Evolutionary conservation across 2,329 filamentous ascomycete species (phyloP), one percentile per base, ranked within the genome.

Genomic region (Aspergillus oerlinghausenensis): DNA sequence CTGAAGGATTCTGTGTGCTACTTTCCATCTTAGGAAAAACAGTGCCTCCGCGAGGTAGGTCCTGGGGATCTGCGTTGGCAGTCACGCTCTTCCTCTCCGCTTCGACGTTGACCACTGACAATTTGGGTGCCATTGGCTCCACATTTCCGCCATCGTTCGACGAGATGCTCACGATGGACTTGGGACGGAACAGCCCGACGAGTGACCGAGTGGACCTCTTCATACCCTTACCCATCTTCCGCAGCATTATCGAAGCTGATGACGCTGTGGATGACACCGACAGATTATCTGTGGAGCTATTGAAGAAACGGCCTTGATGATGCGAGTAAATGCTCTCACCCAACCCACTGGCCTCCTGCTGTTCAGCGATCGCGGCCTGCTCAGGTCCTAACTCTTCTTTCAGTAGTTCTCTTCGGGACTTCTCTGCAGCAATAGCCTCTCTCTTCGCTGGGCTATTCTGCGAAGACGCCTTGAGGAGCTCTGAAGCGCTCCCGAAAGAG

Each of bases 201-300:
- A 99, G 84, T 25, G 92, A 97, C 50, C 92, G 84, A 19, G 88
- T 89, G 52, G 91, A 88, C 76, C 94, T 95, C 82, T 96, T 97
- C 86, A 97, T 89, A n/a, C 93, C 92, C 63, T 92, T 91, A 55
- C 94, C 94, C 94, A 99, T 99, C 79, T 99, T 99, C 53, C 94
- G 87, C 63, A 99, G 72, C 77, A 80, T 80, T 51, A 79, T 74
- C 14, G 77, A 79, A 4, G 77, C 77, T 7, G 78, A 80, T 0
- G 77, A 79, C 23, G 76, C 77, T 5, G 77, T 79, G 1, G 77
- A 79, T 1, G 76, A 79, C 21, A 80, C 75, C 4, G 78, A 79
- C 48, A 99, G 77, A 65, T 97, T 97, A 74, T 99, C 94, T 0
- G 91, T 97, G 4, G 94, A 99, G 14, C 91, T 89, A 17, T 87